Base-by-base conservation (phyloP, 108 stramenopile species). In the Nitzschia putrida region DNA sequence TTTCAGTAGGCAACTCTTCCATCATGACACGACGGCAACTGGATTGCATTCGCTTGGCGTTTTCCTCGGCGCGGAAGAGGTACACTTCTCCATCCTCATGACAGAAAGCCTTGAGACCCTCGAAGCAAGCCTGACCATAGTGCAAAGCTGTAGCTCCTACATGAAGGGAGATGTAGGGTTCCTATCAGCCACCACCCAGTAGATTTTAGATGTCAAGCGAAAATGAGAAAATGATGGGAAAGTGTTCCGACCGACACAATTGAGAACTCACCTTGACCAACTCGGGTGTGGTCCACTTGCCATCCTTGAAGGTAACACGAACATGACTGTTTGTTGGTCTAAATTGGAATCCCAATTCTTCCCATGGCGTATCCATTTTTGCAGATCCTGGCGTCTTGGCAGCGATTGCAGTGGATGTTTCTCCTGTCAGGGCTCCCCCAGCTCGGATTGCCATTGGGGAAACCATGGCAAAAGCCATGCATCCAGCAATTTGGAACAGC, bases 41-140 rank as follows among this genome's bases (percentile, higher is more conserved):
- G 18, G 66, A 57, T 69, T 87, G 80, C 80, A 87, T 80, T 40
- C 95, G 84, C 63, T 90, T 89, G 42, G 96, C 92, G 80, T 99
- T 99, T 76, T 96, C 97, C 44, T 98, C 83, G 37, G 99, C 98
- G 58, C 98, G 91, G 79, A 99, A 99, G 24, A 97, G 58, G 71
- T 95, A 78, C 0, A 99, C 96, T 57, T 84, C 83, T 41, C 92
- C 97, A 72, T 98, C 96, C 67, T 83, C 77, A 58, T 96, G 88
- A 53, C 83, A 82, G 77, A 98, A 98, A 18, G 99, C 99, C 82
- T 99, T 99, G 14, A 99, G 81, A 24, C 99, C 99, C 79, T 99
- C 99, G 72, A 99, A 99, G 68, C 95, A 94, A 8, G 97, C 81
- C 73, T 98, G 97, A 8, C 97, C 98, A 77, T 99, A 99, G 67